These are phyloP conservation scores for Arxiozyma slooffiae DNA, from an alignment of 1,139 yeast species.

Conservation along the genomic window DNA sequence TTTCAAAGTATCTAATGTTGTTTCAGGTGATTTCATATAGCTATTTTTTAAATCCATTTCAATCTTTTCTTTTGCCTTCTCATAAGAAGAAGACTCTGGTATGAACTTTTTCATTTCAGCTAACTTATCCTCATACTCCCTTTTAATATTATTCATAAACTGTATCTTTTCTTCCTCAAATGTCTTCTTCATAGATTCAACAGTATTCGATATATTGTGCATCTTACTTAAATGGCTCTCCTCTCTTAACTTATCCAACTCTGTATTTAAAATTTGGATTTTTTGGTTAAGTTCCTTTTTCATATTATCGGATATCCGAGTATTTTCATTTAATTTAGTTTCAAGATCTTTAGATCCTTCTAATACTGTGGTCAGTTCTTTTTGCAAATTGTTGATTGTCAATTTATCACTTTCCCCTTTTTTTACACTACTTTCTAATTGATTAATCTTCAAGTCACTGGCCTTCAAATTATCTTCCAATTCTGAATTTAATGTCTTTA, in stretches of 20 bases:
- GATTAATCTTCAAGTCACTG: conserved; percentile 12
- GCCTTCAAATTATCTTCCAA: conserved; percentile 4
- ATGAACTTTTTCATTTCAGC: conserved; percentile 12
- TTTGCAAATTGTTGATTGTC: conserved; percentile 20
- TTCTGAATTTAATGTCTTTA: conserved; percentile 12
- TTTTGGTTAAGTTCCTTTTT: background rate
- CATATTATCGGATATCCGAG: background rate
- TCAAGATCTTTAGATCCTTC: conserved; percentile 5
- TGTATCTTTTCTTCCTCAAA: conserved; percentile 20
- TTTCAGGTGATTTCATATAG: conserved; percentile 14
- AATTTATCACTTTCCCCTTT: conserved; percentile 22
- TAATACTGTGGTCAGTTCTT: conserved; percentile 15
- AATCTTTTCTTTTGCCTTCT: conserved; percentile 21
- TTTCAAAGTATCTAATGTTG: conserved; percentile 10
- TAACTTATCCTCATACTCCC: conserved; percentile 16
- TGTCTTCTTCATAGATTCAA: conserved; percentile 20
- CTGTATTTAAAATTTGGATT: conserved; percentile 15
- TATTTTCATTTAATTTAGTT: conserved; percentile 6
- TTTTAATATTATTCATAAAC: conserved; percentile 12
- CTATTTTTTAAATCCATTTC: conserved; percentile 22
- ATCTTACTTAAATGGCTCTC: conserved; percentile 8
- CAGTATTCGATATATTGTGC: conserved; percentile 14
- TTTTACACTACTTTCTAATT: conserved; percentile 16
- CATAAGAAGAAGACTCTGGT: conserved; percentile 17
- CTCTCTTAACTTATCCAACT: conserved; percentile 4